A percentile compares a stretch with the other conserved stretches of the same genome.
phyloP scores from a whole-genome alignment of 139 green algal genomes.

The Zygnema cylindricum region DNA sequence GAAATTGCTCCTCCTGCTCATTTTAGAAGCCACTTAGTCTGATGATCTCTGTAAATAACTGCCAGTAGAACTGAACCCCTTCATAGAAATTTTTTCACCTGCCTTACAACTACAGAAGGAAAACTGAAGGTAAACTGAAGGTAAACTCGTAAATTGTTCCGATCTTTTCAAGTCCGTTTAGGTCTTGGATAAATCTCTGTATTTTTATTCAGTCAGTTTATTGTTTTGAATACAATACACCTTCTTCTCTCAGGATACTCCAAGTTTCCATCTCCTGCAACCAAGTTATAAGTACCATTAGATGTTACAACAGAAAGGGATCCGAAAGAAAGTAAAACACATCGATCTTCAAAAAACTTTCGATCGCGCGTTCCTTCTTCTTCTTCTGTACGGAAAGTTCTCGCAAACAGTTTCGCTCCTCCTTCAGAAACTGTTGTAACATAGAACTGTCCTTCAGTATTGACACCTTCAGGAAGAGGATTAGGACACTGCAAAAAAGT shows the following conservation, averaged over 20 bases:
- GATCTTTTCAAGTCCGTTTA: too few relatives aligned
- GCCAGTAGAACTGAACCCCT: too few relatives aligned
- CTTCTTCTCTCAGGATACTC: not conserved
- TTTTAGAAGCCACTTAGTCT: too few relatives aligned
- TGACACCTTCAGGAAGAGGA: not conserved
- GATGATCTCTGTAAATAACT: too few relatives aligned
- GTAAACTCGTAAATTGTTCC: too few relatives aligned
- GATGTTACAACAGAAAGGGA: not conserved
- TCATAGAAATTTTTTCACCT: too few relatives aligned
- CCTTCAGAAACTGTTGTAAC: not conserved
- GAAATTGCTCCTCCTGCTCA: too few relatives aligned
- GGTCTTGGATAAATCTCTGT: too few relatives aligned
- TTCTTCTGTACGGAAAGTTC: not conserved
- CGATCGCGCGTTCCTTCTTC: not conserved
- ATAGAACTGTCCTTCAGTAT: not conserved
- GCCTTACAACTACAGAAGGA: too few relatives aligned
- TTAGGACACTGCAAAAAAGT: not conserved
- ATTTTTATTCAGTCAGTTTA: too few relatives aligned
- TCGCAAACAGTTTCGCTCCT: not conserved
- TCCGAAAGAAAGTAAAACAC: not conserved
- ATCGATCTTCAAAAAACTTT: not conserved
- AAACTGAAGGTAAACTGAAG: too few relatives aligned
- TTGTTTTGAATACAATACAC: not conserved
- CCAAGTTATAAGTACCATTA: not conserved
- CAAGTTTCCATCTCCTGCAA: not conserved